A percentile compares a stretch with the other conserved stretches of the same genome.
Evolutionary conservation across 192 early-diverging fungal species (phyloP).

Genomic region (Linnemannia zychae): DNA sequence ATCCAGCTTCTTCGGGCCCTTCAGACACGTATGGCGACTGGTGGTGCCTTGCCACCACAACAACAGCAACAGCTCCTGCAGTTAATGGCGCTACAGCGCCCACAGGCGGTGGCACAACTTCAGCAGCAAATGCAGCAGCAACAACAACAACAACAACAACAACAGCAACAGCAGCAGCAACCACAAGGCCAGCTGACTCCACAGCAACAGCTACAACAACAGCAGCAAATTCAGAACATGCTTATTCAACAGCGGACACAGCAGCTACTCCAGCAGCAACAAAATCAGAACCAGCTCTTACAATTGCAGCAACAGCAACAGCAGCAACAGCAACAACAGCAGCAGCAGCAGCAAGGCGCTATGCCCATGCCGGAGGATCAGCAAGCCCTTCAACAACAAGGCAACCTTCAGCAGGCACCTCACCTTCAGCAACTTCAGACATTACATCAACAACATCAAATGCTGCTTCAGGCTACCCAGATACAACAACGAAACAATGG

Average conservation of each 20-base stretch:
- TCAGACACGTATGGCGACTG: conserved; percentile 11
- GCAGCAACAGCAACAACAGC: conserved; percentile 25
- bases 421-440: conserved; percentile 30
- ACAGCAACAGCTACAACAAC: conserved; percentile 33
- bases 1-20: conserved; percentile 18
- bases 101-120: conserved; percentile 16
- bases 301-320: conserved; percentile 17
- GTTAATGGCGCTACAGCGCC: neutral
- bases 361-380: conserved; percentile 2
- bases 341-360: conserved; percentile 9
- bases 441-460: conserved; percentile 42
- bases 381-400: conserved; percentile 16
- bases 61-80: conserved; percentile 24
- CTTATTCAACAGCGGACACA: conserved; percentile 5
- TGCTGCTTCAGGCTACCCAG: conserved; percentile 33
- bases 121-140: conserved; percentile 30
- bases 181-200: conserved; percentile 9
- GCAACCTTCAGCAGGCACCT: conserved; percentile 15
- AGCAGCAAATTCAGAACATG: conserved; percentile 16
- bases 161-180: conserved; percentile 11
- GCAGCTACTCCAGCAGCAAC: conserved; percentile 20
- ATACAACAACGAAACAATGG: conserved; percentile 33
- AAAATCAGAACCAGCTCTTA: conserved; percentile 8
- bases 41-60: neutral
- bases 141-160: conserved; percentile 9